Conservation (phyloP, 2,329 filamentous ascomycete genomes). For the Apiospora marii region DNA sequence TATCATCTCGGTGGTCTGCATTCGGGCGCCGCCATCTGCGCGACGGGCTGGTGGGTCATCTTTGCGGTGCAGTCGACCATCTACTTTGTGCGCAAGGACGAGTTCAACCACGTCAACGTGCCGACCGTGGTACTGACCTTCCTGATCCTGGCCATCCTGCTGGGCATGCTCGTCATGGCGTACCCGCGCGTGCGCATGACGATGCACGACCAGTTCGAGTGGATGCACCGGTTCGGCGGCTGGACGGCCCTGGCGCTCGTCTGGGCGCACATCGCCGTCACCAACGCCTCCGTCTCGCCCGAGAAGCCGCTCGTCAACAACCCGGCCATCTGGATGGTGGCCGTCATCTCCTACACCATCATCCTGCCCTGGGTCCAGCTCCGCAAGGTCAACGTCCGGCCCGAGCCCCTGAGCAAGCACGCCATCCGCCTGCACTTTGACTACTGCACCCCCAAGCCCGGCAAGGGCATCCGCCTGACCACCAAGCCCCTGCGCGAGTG, state of each 20-base stretch:
- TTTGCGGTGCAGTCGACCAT: conserved; percentile 45
- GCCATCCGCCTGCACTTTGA: conserved; percentile 67
- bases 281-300: conserved; percentile 39
- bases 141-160: conserved; percentile 54
- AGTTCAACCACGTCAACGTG: neutral
- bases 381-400: conserved; percentile 61
- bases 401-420: conserved; percentile 67
- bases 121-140: conserved; percentile 43
- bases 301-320: conserved; percentile 49
- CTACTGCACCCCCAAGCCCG: conserved; percentile 55
- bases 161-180: conserved; percentile 57
- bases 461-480: conserved; percentile 60
- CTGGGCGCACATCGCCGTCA: conserved; percentile 49
- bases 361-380: conserved; percentile 70
- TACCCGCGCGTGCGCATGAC: conserved; percentile 58
- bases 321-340: conserved; percentile 63
- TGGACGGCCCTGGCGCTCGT: conserved; percentile 61
- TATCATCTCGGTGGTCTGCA: conserved; percentile 64
- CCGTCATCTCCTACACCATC: conserved; percentile 61
- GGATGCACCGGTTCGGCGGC: conserved; percentile 63
- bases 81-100: conserved; percentile 19
- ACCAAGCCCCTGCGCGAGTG: conserved; percentile 64
- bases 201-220: conserved; percentile 64
- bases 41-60: conserved; percentile 55
- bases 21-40: conserved; percentile 57